Conservation (phyloP, 768 basidiomycete species). For the Rhizopogon rudus region DNA sequence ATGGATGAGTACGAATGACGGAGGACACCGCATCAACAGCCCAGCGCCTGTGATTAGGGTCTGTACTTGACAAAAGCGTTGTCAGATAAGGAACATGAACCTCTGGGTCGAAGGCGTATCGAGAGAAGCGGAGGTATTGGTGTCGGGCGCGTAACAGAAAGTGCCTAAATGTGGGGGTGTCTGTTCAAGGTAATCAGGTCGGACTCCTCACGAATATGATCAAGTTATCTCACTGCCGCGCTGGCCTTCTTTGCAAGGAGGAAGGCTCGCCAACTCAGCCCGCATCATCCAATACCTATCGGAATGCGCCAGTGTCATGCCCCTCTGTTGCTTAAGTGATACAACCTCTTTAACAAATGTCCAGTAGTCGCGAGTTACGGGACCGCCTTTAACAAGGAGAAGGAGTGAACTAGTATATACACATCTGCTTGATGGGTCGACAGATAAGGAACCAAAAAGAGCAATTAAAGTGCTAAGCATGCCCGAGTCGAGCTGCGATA, state of each 20-base stretch:
- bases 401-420: constrained; percentile 26
- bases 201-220: neutral
- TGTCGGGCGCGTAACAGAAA: constrained; percentile 29
- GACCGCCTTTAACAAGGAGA: constrained; percentile 16
- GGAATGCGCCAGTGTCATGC: constrained; percentile 29
- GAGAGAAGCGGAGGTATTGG: constrained; percentile 37
- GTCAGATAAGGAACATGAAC: constrained; percentile 45
- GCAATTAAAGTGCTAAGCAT: constrained; percentile 40
- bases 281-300: constrained; percentile 65
- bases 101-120: constrained; percentile 32
- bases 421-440: constrained; percentile 21
- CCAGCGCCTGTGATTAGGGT: constrained; percentile 22
- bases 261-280: constrained; percentile 32
- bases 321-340: constrained; percentile 36
- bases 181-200: constrained; percentile 12
- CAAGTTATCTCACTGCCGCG: constrained; percentile 11
- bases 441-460: constrained; percentile 47
- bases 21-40: constrained; percentile 30
- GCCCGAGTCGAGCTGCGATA: constrained; percentile 27
- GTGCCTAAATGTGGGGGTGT: constrained; percentile 5
- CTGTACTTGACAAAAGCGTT: constrained; percentile 29
- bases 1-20: constrained; percentile 27
- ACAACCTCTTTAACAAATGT: constrained; percentile 40
- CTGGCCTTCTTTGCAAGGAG: constrained; percentile 7
- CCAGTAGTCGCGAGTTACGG: constrained; percentile 38